Evolutionary conservation across 108 stramenopile genomes (phyloP), one percentile per base, ranked within the genome.

Genomic region (Skeletonema potamos): DNA sequence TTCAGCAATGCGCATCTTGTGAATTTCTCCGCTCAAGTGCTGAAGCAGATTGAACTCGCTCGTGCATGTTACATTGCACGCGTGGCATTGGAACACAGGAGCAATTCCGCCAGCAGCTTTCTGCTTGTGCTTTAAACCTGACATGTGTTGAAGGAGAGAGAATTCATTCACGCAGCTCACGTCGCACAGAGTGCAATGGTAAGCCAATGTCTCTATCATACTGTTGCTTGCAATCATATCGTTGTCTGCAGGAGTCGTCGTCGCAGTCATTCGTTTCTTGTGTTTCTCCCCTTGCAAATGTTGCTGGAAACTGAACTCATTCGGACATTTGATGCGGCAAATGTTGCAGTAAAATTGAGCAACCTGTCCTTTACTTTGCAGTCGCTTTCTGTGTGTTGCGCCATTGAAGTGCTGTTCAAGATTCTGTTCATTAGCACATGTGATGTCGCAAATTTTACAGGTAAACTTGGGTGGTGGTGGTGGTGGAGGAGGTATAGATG

Each of bases 121-220:
- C 6, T 44, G 17, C 44, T 64, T 37, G 20, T 69, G 68, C 37
- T 27, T 36, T 43, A 13, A 39, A 2, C 68, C 34, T 9, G 26
- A 27, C 46, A 61, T 22, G 43, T 70, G 70, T 41, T 61, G 59
- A 10, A 43, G 10, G 28, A 61, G 44, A 37, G 70, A 70, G 27
- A 70, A 60, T 61, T 60, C 70, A 59, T 59, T 59, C 13, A 34
- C 5, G 10, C 58, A 59, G 33, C 17, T 33, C 17, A 59, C 18
- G 27, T 59, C 33, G 30, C 58, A 59, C 8, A 34, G 18, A 5
- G 30, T 1, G 18, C 58, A 59, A 32, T 51, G 48, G 17, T 51
- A 22, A 8, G 22, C 15, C 7, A 20, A 22, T 8, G 48, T n/a
- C 2, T 51, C 48, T 22, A 51, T 2, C 1, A 9, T 17, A 22